Percentiles rank a stretch among this genome's conserved stretches.
Evolutionary conservation across 2,329 filamentous ascomycete genomes (phyloP).

Genomic region (Geoglossum cookeanum): DNA sequence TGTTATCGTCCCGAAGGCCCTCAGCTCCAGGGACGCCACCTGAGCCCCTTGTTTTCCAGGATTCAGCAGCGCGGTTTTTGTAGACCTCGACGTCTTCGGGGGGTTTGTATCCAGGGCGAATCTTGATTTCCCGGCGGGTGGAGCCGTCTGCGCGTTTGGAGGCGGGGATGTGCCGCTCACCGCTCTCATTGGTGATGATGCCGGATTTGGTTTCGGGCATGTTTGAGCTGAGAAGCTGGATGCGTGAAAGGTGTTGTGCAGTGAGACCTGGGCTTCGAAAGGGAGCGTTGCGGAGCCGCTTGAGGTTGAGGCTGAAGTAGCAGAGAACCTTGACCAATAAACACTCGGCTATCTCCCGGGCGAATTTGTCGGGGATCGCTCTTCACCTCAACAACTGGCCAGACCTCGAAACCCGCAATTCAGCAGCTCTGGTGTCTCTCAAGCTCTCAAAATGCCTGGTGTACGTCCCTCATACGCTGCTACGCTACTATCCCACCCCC

Average conservation of each 20-base stretch:
- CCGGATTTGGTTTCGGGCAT: conserved; percentile 19
- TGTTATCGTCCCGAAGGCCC: conserved; percentile 29
- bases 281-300: background rate
- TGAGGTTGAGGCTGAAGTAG: background rate
- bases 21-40: conserved; percentile 57
- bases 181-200: conserved; percentile 53
- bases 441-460: conserved; percentile 35
- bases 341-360: background rate
- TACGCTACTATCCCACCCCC: conserved; percentile 11
- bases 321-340: background rate
- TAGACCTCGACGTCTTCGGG: conserved; percentile 94
- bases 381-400: conserved; percentile 11
- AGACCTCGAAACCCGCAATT: conserved; percentile 4
- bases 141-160: conserved; percentile 76
- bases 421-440: conserved; percentile 11
- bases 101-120: conserved; percentile 80
- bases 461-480: conserved; percentile 24
- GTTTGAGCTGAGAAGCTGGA: background rate
- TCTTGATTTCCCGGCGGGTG: conserved; percentile 83
- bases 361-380: background rate
- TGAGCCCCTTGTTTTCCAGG: conserved; percentile 57
- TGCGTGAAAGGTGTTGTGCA: background rate
- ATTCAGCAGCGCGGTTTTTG: conserved; percentile 77
- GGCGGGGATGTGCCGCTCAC: conserved; percentile 75
- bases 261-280: background rate